Evolutionary conservation across 2,329 filamentous ascomycete genomes (phyloP).

Genomic region (Aspergillus sp.): DNA sequence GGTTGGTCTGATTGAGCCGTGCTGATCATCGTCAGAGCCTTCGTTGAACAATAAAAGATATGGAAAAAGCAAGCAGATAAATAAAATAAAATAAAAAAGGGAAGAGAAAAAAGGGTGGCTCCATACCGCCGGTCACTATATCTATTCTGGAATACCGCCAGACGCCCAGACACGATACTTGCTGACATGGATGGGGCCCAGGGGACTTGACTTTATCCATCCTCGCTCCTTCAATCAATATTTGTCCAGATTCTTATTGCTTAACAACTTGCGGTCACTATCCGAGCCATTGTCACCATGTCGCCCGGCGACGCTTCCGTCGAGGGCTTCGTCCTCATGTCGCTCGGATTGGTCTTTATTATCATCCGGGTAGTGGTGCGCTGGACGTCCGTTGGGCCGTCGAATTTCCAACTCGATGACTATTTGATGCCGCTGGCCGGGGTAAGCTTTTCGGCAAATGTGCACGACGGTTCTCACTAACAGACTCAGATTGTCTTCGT

Average conservation of each 20-base stretch:
- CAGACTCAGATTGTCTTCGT: conserved; percentile 39
- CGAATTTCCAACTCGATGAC: conserved; percentile 47
- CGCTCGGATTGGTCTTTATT: conserved; percentile 43
- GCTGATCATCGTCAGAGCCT: neutral
- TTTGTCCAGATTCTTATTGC: neutral
- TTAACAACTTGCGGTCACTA: neutral
- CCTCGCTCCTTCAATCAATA: neutral
- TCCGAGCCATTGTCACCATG: neutral
- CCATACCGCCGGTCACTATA: neutral
- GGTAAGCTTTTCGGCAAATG: conserved; percentile 26
- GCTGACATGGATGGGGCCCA: neutral
- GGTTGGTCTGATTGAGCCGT: neutral
- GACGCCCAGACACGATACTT: neutral
- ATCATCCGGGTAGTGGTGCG: conserved; percentile 44
- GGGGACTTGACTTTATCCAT: neutral
- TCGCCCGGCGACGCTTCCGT: neutral
- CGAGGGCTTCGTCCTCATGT: conserved; percentile 46
- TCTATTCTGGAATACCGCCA: neutral
- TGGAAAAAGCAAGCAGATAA: neutral
- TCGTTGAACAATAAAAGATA: neutral
- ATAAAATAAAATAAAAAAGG: neutral
- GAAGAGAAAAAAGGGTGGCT: neutral
- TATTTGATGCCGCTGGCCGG: conserved; percentile 49
- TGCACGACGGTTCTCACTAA: neutral
- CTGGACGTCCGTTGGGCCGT: conserved; percentile 38